Evolutionary conservation across 345 rosid species (phyloP).

Genomic region (Atalantia buxifolia): DNA sequence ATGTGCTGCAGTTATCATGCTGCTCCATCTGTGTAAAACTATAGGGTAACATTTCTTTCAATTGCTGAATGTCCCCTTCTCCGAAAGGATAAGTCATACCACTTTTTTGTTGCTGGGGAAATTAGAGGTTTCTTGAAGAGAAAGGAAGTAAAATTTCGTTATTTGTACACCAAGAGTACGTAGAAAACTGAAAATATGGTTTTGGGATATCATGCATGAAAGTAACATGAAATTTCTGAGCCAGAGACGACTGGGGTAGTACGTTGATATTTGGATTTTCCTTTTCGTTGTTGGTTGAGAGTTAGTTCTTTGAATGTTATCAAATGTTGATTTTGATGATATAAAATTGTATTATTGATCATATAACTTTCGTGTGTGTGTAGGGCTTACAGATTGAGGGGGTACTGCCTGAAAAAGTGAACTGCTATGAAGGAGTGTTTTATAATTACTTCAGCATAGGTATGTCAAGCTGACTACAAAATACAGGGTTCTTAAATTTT

Average conservation of each 20-base stretch:
- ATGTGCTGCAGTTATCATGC: not conserved
- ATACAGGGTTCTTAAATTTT: not conserved
- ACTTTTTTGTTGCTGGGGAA: not conserved
- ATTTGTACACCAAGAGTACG: not conserved
- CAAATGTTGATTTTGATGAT: not conserved
- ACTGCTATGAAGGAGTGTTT: slow-evolving; percentile 77
- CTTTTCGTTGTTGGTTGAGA: not conserved
- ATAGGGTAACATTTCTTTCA: not conserved
- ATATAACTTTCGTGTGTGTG: slow-evolving; percentile 19
- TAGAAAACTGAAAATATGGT: not conserved
- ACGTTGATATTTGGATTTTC: not conserved
- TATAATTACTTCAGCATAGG: slow-evolving; percentile 97
- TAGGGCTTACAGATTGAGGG: slow-evolving; percentile 68
- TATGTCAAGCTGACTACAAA: slow-evolving; percentile 21
- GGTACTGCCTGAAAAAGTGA: slow-evolving; percentile 48
- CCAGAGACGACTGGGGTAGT: not conserved
- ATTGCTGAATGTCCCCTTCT: not conserved
- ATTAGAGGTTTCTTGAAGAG: not conserved
- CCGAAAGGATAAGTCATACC: not conserved
- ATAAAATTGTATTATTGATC: slow-evolving; percentile 9
- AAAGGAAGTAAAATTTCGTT: not conserved
- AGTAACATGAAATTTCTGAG: not conserved
- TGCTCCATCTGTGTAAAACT: not conserved
- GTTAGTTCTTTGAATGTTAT: not conserved
- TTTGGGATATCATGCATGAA: not conserved